Evolutionary conservation across 306 rosid species (phyloP), one percentile per base, ranked within the genome.

Genomic region (Sophora flavescens): DNA sequence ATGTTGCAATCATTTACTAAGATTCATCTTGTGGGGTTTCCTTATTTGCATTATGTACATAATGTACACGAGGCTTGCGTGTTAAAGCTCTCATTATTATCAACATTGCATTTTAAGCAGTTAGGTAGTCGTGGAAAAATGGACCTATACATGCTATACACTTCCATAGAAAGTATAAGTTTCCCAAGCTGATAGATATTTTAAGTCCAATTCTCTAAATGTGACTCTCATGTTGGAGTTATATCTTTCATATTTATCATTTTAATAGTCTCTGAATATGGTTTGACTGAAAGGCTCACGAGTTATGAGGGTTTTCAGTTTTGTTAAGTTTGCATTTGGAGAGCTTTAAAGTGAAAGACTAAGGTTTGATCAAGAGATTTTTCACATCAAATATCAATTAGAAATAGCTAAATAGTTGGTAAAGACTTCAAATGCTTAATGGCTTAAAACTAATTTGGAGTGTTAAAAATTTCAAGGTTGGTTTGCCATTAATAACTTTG

Each of bases 401-500:
- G 36, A 63, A 57, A 48, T 57, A 70, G 58, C 66, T 70, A 2
- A 56, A 48, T 22, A 75, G 63, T 35, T 70, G 57, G 76, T 39
- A 9, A 56, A 47, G 65, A 42, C 42, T 44, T 42, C 32, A 36
- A 57, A 39, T 16, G 5, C 78, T 62, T 6, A 70, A 8, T 62
- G 30, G 51, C 70, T 58, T 48, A 16, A 51, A 65, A 74, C 80
- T 79, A 68, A 63, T 59, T 47, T 64, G 78, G 52, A 53, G 44
- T 41, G 30, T 75, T 79, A 44, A 42, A 66, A 66, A 30, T 61
- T 48, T 79, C 44, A 56, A 48, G 28, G 67, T 65, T 70, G 68
- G 35, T 47, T 80, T 70, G 67, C 65, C 32, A 76, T 52, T 52
- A 71, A 68, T 76, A 35, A 39, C 47, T 76, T 68, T 36, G 70